Conservation (phyloP, 75 land plant genomes). For the Pseudotsuga menziesii region DNA sequence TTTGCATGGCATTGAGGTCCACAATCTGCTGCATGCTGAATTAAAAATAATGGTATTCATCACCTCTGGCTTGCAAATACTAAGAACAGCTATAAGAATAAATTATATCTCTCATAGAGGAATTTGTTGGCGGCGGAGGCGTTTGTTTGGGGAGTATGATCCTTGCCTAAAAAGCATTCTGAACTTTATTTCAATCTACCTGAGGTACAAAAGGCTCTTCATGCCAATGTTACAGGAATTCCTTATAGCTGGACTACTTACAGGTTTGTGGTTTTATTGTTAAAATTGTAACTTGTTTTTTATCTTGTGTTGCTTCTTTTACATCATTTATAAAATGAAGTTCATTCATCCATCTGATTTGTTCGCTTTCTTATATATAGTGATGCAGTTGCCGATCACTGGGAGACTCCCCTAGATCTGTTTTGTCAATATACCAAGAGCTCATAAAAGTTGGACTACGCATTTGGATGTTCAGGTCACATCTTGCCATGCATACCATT, state of each 20-base stretch:
- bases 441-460: conserved; percentile 72
- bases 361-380: conserved; percentile 23
- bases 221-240: conserved; percentile 79
- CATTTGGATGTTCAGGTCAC: conserved; percentile 91
- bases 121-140: conserved; percentile 25
- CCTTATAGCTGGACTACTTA: conserved; percentile 75
- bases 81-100: not conserved
- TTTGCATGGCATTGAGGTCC: not conserved
- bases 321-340: not conserved
- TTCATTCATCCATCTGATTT: not conserved
- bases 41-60: not conserved
- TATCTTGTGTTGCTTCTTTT: not conserved
- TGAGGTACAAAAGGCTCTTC: conserved; percentile 90
- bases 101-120: not conserved
- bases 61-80: not conserved
- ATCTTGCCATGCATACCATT: not conserved
- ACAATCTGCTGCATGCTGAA: not conserved
- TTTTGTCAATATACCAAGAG: conserved; percentile 80
- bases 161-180: conserved; percentile 73
- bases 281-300: not conserved
- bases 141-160: conserved; percentile 64
- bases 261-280: conserved; percentile 42
- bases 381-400: conserved; percentile 48
- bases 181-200: conserved; percentile 73
- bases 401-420: conserved; percentile 70